phyloP scores from a whole-genome alignment of 1,139 yeast species.

The Oligophagozyma castellii region DNA sequence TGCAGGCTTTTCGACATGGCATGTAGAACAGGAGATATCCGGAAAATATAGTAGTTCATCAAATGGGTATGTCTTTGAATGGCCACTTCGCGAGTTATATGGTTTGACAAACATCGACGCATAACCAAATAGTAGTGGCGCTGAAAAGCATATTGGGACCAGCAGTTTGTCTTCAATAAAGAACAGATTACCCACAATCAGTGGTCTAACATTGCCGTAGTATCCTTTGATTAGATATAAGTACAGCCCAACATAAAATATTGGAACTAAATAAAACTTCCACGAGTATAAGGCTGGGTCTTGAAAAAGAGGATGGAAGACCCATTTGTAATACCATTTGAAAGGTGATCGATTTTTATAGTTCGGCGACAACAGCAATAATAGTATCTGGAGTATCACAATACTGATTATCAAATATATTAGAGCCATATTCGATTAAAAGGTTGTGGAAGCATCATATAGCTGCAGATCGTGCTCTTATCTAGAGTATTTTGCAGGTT shows the following conservation, averaged over 20 bases:
- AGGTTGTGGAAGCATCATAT: too few species aligned
- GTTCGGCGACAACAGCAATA: conserved; percentile 18
- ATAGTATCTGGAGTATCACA: conserved; percentile 10
- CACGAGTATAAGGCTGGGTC: conserved; percentile 14
- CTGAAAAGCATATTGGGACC: conserved; percentile 12
- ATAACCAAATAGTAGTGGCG: conserved; percentile 10
- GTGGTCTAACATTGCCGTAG: conserved; percentile 8
- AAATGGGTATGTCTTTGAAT: conserved; percentile 24
- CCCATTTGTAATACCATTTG: conserved; percentile 12
- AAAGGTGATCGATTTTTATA: conserved; percentile 12
- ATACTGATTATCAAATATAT: not conserved
- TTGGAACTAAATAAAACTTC: conserved; percentile 20
- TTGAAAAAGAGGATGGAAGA: conserved; percentile 16
- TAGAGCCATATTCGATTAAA: too few species aligned
- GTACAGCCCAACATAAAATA: conserved; percentile 15
- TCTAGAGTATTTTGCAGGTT: too few species aligned
- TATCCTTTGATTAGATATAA: conserved; percentile 12
- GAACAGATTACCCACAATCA: conserved; percentile 6
- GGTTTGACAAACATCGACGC: conserved; percentile 14
- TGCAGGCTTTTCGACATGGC: conserved; percentile 62
- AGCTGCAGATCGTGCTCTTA: too few species aligned
- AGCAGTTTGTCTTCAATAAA: conserved; percentile 9
- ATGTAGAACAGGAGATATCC: conserved; percentile 33
- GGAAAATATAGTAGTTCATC: conserved; percentile 51
- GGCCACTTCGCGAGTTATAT: conserved; percentile 5